These are phyloP conservation scores for Saccharomyces hybrid DNA, from an alignment of 1,139 yeast genomes.

Conservation along the genomic window DNA sequence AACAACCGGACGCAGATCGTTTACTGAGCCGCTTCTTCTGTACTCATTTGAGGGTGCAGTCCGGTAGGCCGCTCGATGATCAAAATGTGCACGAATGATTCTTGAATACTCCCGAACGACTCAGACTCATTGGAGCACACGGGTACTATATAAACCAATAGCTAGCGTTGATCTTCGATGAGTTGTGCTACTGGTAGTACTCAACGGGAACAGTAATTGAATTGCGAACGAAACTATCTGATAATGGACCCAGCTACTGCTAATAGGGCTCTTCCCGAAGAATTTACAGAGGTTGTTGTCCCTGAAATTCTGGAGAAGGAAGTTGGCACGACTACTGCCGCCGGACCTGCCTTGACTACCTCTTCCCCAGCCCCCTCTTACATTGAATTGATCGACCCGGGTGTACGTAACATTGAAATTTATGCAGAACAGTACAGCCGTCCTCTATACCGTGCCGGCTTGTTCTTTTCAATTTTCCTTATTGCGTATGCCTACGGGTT, in stretches of 20 bases:
- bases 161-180: neutral
- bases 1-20: neutral
- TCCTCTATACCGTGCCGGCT: conserved; percentile 10
- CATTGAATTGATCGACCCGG: neutral
- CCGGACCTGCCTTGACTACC: neutral
- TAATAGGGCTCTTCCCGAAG: neutral
- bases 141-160: neutral
- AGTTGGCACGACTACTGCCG: neutral
- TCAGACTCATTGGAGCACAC: neutral
- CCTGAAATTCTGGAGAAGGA: neutral
- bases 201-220: neutral
- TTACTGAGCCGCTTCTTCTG: neutral
- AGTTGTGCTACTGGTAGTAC: neutral
- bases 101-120: neutral
- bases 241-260: neutral
- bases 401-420: conserved; percentile 14
- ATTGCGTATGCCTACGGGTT: conserved; percentile 58
- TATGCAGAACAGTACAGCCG: conserved; percentile 18
- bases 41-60: neutral
- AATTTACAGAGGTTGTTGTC: neutral
- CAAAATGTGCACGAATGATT: neutral
- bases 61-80: neutral
- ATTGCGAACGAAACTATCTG: neutral
- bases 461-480: conserved; percentile 45
- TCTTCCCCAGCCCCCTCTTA: neutral